A percentile compares a stretch with the other conserved stretches of the same genome.
Evolutionary conservation across 2,329 filamentous ascomycete species (phyloP).

Genomic region (Cladosporium velox): DNA sequence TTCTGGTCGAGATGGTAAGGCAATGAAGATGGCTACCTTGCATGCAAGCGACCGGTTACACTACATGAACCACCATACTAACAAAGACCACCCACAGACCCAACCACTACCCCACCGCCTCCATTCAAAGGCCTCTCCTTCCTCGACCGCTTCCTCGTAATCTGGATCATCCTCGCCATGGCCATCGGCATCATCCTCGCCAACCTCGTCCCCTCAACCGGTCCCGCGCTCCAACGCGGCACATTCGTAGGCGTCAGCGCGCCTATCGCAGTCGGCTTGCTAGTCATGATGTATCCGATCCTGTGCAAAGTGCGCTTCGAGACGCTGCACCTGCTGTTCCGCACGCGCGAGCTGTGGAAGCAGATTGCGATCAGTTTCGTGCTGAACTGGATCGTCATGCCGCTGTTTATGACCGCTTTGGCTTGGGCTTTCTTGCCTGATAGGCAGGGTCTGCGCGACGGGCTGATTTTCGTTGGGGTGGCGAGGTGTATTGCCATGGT

Average conservation of each 20-base stretch:
- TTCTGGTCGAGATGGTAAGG: slow-evolving; percentile 1
- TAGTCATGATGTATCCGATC: slow-evolving; percentile 95
- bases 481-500: slow-evolving; percentile 90
- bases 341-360: slow-evolving; percentile 66
- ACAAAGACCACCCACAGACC: slow-evolving; percentile 7
- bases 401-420: slow-evolving; percentile 75
- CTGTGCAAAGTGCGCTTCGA: slow-evolving; percentile 84
- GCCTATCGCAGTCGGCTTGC: slow-evolving; percentile 72
- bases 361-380: slow-evolving; percentile 77
- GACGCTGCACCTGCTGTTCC: slow-evolving; percentile 67
- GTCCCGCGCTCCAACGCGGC: slow-evolving; percentile 65
- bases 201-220: slow-evolving; percentile 69
- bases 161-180: slow-evolving; percentile 79
- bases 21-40: not conserved
- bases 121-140: slow-evolving; percentile 45
- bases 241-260: slow-evolving; percentile 71
- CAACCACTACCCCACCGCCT: slow-evolving; percentile 20
- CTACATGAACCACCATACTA: not conserved
- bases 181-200: slow-evolving; percentile 71
- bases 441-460: slow-evolving; percentile 53
- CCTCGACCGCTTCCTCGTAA: slow-evolving; percentile 48
- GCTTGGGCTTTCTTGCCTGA: slow-evolving; percentile 64
- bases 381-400: slow-evolving; percentile 81
- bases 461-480: slow-evolving; percentile 78
- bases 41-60: not conserved